Evolutionary conservation across 2,329 filamentous ascomycete genomes (phyloP).

Genomic region (Ophiostoma quercus): DNA sequence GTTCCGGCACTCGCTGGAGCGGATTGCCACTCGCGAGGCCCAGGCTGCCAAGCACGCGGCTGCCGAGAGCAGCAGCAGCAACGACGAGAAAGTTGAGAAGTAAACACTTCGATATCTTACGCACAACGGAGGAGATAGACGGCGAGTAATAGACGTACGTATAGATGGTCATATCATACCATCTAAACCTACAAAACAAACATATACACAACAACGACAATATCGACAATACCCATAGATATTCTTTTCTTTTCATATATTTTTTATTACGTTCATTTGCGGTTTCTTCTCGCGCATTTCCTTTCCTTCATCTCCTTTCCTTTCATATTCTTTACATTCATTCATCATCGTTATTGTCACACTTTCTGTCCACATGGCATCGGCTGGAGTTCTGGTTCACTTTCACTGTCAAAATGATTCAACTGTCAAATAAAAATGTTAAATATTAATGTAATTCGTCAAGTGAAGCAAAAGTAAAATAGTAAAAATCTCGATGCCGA

Average conservation of each 20-base stretch:
- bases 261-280: background rate
- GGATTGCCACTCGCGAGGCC: conserved; percentile 17
- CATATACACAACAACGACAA: conserved; percentile 3
- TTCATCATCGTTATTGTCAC: conserved; percentile 12
- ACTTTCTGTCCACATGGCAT: background rate
- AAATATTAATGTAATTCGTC: background rate
- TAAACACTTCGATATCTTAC: background rate
- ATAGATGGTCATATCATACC: background rate
- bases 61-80: conserved; percentile 7
- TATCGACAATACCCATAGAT: conserved; percentile 14
- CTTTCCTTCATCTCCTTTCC: background rate
- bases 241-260: background rate
- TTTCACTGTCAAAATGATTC: background rate
- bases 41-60: background rate
- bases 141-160: background rate
- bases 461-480: background rate
- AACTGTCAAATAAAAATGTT: background rate
- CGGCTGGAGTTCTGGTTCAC: conserved; percentile 5
- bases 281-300: background rate
- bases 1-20: conserved; percentile 12
- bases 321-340: background rate
- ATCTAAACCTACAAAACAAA: background rate
- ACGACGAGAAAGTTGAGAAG: background rate
- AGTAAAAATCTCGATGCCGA: background rate
- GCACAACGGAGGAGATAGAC: background rate